Evolutionary conservation across 139 green algal species (phyloP), one percentile per base, ranked within the genome.

Genomic region (Klebsormidium nitens): DNA sequence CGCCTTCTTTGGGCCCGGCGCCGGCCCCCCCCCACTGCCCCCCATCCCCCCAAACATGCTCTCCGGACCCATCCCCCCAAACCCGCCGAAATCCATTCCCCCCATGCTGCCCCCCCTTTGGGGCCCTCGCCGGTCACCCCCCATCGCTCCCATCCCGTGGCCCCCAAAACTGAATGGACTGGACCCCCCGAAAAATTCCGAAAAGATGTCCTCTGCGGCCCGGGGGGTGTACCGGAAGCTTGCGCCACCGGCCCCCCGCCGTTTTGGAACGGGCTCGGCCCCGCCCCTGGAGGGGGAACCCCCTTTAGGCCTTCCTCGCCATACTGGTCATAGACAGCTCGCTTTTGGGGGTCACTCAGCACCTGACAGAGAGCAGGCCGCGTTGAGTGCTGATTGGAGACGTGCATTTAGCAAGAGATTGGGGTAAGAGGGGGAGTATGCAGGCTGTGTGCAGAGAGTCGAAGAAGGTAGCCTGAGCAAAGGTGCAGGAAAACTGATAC

Each of bases 301-400:
- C 68, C 65, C 62, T 84, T 83, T 29, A 84, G 56, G 2, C 73
- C 77, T 59, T 83, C 77, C 38, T 83, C 73, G 32, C 77, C 77
- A 49, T 82, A 83, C n/a, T 59, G 35, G 48, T 83, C 77, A 28
- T 83, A 83, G 26, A 84, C 56, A 39, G 67, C 3, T 1, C 66
- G 31, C 44, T 83, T 83, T 56, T 83, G 19, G 2, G 76, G 76
- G 40, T 83, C 77, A 28, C 74, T 83, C n/a, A 83, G 75, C 29
- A 83, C 75, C 72, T 80, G 72, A n/a, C n/a, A n/a, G n/a, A n/a
- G n/a, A n/a, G n/a, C n/a, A n/a, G n/a, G n/a, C n/a, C n/a, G n/a
- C n/a, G n/a, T n/a, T n/a, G n/a, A n/a, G n/a, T 55, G 46, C 23
- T 23, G 46, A 55, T 23, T 31, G 46, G 23, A 55, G 46, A 55